Base-by-base conservation (phyloP, 2,329 filamentous ascomycete species). In the Aplosporella prunicola region DNA sequence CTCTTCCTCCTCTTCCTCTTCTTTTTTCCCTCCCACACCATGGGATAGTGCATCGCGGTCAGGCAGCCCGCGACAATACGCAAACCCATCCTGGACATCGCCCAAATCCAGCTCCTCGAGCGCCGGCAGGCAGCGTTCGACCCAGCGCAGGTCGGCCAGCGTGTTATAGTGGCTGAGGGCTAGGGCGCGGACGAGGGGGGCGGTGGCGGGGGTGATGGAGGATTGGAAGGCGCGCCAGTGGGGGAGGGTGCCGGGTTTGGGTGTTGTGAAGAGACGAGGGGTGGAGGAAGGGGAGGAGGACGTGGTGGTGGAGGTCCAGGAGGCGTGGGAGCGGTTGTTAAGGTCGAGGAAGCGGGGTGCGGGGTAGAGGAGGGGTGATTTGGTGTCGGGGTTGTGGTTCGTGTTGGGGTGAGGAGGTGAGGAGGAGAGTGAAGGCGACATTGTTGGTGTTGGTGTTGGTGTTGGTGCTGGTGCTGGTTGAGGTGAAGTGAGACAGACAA, bases 101-200 rank as follows among this genome's bases (percentile, higher is more conserved):
- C 53, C 52, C 10, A 61, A 43, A 39, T 61, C 57, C 9, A 61
- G 47, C 28, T 47, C 48, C 1, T 40, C 48, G 9, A 61, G 45
- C 3, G 46, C 46, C 2, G 57, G 56, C n/a, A 61, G 47, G 30
- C 56, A 56, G n/a, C 49, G 43, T n/a, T 57, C 43, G 31, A 60
- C 52, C 57, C 57, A 60, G 28, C 47, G 36, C 34, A 60, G 58
- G 43, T 61, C 57, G 23, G 47, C 51, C 20, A 58, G 50, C 38
- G 53, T 53, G 28, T 47, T 47, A 52, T 52, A 61, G 35, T 60
- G 57, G 8, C 51, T 55, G 43, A 61, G 41, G 27, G 57, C 55
- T 13, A 61, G 43, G 37, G 55, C 57, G 34, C 55, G 53, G 7
- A 60, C 53, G 20, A 51, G 50, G 29, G 35, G 29, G 5, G 55